phyloP scores from a whole-genome alignment of 2,329 filamentous ascomycete genomes.

The Neocatenulostroma microsporum region DNA sequence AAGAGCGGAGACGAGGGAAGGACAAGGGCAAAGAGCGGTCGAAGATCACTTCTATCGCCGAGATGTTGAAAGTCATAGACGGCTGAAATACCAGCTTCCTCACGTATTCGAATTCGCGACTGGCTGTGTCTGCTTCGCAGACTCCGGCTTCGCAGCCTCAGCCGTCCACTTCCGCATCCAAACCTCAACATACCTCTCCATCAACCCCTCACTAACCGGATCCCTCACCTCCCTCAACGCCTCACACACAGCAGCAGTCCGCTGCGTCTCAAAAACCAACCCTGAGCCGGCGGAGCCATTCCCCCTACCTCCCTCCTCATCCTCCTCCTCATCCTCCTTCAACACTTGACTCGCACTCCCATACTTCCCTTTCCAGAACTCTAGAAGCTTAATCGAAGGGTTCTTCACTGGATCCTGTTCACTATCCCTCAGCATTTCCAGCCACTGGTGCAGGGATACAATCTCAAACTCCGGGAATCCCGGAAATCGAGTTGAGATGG shows the following conservation, averaged over 20 bases:
- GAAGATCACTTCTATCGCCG: constrained; percentile 50
- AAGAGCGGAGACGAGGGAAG: constrained; percentile 61
- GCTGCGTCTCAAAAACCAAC: constrained; percentile 14
- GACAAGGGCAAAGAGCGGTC: constrained; percentile 68
- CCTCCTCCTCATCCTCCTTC: constrained; percentile 3
- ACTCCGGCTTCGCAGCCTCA: background rate
- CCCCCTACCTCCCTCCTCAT: background rate
- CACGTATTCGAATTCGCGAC: no score
- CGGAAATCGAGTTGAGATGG: no score
- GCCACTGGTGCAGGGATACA: constrained; percentile 18
- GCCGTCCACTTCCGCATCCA: constrained; percentile 16
- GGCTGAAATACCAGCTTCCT: constrained; percentile 6
- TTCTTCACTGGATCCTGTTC: constrained; percentile 24
- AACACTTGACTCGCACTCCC: constrained; percentile 8
- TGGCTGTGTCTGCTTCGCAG: no score
- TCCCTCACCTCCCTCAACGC: constrained; percentile 11
- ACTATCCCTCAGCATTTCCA: constrained; percentile 15
- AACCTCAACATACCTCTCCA: constrained; percentile 17
- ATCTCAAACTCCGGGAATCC: constrained; percentile 18
- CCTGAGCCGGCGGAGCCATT: constrained; percentile 6
- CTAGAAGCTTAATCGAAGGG: constrained; percentile 27
- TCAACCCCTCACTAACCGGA: constrained; percentile 15
- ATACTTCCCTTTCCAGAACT: constrained; percentile 27
- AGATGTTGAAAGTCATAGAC: constrained; percentile 49
- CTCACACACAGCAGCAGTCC: constrained; percentile 12